Percentiles rank a stretch among this genome's conserved stretches.
These are phyloP conservation scores for Bipolaris victoriae DNA, from an alignment of 2,329 filamentous ascomycete species.

Conservation along the genomic window DNA sequence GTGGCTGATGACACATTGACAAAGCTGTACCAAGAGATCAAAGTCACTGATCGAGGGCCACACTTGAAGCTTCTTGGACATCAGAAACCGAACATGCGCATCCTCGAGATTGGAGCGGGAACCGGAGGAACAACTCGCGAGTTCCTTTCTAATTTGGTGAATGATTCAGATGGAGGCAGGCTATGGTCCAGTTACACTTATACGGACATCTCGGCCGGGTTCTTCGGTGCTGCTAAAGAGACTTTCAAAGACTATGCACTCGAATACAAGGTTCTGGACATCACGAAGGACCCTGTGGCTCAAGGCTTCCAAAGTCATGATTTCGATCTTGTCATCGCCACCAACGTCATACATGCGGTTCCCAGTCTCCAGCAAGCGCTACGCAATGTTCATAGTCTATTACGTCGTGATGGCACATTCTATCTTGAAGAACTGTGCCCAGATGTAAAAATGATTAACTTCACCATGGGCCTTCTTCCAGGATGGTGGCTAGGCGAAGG, in stretches of 20 bases:
- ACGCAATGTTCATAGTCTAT: background rate
- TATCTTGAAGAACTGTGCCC: background rate
- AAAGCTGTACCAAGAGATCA: background rate
- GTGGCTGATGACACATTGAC: background rate
- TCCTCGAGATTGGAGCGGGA: background rate
- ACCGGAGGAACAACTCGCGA: background rate
- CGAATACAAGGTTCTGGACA: background rate
- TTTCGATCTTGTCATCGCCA: background rate
- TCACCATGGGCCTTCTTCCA: background rate
- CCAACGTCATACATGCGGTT: background rate
- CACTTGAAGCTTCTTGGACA: background rate
- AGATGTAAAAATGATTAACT: too few relatives aligned
- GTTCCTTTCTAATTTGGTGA: background rate
- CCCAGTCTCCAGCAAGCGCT: background rate
- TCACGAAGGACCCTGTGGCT: background rate
- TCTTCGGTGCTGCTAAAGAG: background rate
- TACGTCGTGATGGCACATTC: background rate
- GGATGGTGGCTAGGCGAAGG: background rate
- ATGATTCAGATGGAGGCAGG: background rate
- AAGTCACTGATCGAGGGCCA: background rate
- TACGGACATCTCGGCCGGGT: background rate
- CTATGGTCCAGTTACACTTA: background rate
- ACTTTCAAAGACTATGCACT: background rate
- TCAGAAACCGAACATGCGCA: background rate
- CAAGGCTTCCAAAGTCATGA: background rate